Evolutionary conservation across 2,329 filamentous ascomycete genomes (phyloP), one percentile per base, ranked within the genome.

Genomic region (Fusarium veterinarium): DNA sequence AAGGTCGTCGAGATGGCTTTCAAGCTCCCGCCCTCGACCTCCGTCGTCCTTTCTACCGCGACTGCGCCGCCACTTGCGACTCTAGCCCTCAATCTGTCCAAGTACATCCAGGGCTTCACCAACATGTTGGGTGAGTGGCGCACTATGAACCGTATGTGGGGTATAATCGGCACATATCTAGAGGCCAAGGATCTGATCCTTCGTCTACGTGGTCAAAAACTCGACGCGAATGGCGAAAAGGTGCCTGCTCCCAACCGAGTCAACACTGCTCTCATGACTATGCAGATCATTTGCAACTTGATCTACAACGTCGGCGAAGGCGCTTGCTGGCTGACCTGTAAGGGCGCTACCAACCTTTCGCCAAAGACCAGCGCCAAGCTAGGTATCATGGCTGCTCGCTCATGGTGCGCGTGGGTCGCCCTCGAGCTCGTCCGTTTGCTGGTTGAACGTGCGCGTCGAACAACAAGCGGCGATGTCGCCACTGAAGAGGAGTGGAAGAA

Each of bases 261-360:
- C 64, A 86, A 85, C 69, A 79, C 79, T 13, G 73, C 80, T 38
- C 83, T 97, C 49, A 89, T 89, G 28, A 91, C 90, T 81, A 84
- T 88, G 11, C 93, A 96, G 80, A 89, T 97, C 25, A 72, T 86
- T 86, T 90, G 16, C 92, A 93, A 80, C 82, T 92, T 14, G 79
- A 84, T 44, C 14, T 97, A 93, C 84, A 95, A 98, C 82, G 83
- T 89, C 3, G 86, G 95, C 44, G 96, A 99, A 85, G 98, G 97
- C 83, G 87, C 88, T 42, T 92, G 92, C 20, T 97, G 92, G 84
- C 87, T 98, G 41, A 87, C 91, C 6, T 85, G 86, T 67, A 95
- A 95, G 80, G 91, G 92, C 25, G 88, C 97, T 7, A 79, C 97
- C 56, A 86, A 83, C 20, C 86, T 89, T 83, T 81, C 82, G 10